phyloP scores from a whole-genome alignment of 768 basidiomycete species.

The Amanita exitialis region DNA sequence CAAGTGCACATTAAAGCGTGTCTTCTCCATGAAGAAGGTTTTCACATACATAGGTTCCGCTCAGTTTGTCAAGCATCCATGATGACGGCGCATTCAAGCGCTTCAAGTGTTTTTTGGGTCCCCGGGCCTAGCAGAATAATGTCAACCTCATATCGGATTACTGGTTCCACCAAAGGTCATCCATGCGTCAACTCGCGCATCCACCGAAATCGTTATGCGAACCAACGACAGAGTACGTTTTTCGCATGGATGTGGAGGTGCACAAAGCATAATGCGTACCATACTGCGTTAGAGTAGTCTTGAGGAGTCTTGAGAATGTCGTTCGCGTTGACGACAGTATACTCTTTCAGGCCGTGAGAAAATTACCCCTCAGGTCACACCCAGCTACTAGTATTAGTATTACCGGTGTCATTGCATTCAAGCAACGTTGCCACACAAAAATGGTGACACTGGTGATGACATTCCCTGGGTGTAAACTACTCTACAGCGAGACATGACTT shows the following conservation, averaged over 20 bases:
- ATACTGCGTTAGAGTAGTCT: slow-evolving; percentile 33
- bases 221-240: slow-evolving; percentile 12
- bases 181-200: slow-evolving; percentile 23
- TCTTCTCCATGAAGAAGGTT: neutral
- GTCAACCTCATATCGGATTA: slow-evolving; percentile 11
- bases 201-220: slow-evolving; percentile 20
- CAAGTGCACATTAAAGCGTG: slow-evolving; percentile 1
- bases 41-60: slow-evolving; percentile 80
- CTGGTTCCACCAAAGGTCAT: slow-evolving; percentile 24
- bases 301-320: slow-evolving; percentile 36
- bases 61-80: slow-evolving; percentile 99
- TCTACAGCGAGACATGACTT: no score
- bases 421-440: neutral
- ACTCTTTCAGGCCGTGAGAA: slow-evolving; percentile 24
- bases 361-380: slow-evolving; percentile 9
- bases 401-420: neutral
- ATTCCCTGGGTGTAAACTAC: no score
- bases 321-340: slow-evolving; percentile 30
- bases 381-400: neutral
- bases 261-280: slow-evolving; percentile 27
- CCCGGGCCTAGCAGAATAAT: slow-evolving; percentile 59
- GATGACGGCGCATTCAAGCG: slow-evolving; percentile 93
- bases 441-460: no score
- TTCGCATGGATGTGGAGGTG: slow-evolving; percentile 14
- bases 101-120: slow-evolving; percentile 99